phyloP scores from a whole-genome alignment of 768 basidiomycete species.

The Leucosporidium scottii region DNA sequence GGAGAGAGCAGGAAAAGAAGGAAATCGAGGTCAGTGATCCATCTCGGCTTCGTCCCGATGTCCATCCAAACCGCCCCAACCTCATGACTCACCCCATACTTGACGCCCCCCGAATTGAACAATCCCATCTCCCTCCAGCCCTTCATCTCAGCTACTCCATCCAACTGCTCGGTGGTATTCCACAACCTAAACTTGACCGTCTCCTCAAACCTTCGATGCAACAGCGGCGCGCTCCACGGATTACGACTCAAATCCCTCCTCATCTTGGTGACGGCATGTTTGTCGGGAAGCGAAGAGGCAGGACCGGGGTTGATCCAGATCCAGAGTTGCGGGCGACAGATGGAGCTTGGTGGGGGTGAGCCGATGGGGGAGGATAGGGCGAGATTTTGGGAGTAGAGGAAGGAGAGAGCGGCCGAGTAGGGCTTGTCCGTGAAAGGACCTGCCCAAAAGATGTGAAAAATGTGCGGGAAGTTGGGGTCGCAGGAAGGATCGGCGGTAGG shows the following conservation, averaged over 20 bases:
- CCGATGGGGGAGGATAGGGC: slow-evolving; percentile 48
- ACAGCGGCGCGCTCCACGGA: slow-evolving; percentile 91
- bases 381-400: slow-evolving; percentile 90
- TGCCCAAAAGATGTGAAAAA: slow-evolving; percentile 99
- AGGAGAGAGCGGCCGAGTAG: slow-evolving; percentile 90
- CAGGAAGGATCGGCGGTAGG: slow-evolving; percentile 63
- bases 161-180: slow-evolving; percentile 96
- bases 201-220: slow-evolving; percentile 85
- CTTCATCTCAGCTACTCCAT: slow-evolving; percentile 78
- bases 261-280: slow-evolving; percentile 73
- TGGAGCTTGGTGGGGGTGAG: slow-evolving; percentile 34
- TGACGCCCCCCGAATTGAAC: slow-evolving; percentile 53
- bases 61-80: no score
- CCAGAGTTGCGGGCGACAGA: slow-evolving; percentile 90
- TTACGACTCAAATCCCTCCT: slow-evolving; percentile 65
- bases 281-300: slow-evolving; percentile 68
- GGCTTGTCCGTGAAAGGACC: slow-evolving; percentile 98
- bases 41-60: neutral
- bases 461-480: slow-evolving; percentile 71
- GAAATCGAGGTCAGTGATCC: neutral
- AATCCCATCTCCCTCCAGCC: slow-evolving; percentile 74
- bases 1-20: neutral
- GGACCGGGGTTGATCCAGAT: slow-evolving; percentile 98
- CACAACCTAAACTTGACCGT: slow-evolving; percentile 91
- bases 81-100: neutral